These are phyloP conservation scores for Backusella liffmaniae DNA, from an alignment of 192 early-diverging fungal species.

Conservation along the genomic window DNA sequence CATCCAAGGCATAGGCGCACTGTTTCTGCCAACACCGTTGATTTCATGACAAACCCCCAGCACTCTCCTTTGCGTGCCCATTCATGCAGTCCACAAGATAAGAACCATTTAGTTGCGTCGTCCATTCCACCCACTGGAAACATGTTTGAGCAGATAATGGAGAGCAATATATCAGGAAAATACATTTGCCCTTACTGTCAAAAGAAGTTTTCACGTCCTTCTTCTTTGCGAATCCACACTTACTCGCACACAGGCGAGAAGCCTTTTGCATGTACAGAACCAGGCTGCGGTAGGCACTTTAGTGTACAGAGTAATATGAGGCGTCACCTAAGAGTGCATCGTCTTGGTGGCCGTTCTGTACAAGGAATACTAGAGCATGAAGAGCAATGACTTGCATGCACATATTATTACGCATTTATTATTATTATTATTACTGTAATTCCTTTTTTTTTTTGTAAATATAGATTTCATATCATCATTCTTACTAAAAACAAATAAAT, in stretches of 20 bases:
- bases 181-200: slow-evolving; percentile 55
- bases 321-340: slow-evolving; percentile 63
- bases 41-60: slow-evolving; percentile 4
- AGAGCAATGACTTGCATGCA: background rate
- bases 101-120: background rate
- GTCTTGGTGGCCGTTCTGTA: slow-evolving; percentile 4
- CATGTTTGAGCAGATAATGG: background rate
- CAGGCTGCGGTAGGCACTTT: slow-evolving; percentile 64
- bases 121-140: background rate
- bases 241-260: slow-evolving; percentile 78
- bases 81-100: background rate
- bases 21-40: background rate
- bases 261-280: slow-evolving; percentile 62
- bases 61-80: background rate
- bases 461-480: background rate
- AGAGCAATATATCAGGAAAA: background rate
- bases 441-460: background rate
- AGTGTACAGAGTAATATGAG: slow-evolving; percentile 74
- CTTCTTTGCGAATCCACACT: slow-evolving; percentile 66
- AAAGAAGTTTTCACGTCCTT: slow-evolving; percentile 70
- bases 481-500: too few relatives aligned
- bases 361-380: background rate
- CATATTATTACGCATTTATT: too few relatives aligned
- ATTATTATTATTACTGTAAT: too few relatives aligned
- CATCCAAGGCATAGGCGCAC: background rate